Base-by-base conservation (phyloP, 306 rosid species). In the Glycine tomentella region DNA sequence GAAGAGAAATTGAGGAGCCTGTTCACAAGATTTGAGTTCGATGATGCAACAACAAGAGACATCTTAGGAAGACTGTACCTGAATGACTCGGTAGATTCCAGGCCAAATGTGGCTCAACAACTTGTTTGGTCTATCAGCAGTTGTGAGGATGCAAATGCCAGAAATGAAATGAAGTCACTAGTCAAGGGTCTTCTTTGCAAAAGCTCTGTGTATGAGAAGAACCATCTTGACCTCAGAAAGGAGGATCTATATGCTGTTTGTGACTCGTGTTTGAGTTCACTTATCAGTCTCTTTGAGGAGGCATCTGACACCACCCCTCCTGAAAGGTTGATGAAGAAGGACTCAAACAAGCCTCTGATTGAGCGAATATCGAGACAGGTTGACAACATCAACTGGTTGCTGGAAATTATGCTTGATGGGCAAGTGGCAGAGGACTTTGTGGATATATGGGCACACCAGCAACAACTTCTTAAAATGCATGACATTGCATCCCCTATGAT, bases 321-420 rank as follows among this genome's bases (percentile, higher is more conserved):
- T 63, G 69, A 63, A 63, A 34, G 46, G 17, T 12, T 63, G 17
- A 34, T 31, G 9, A 63, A 7, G 44, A 63, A 63, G 34, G 69
- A 34, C 17, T 7, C 16, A 4, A 63, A 2, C 69, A 63, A 63
- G 69, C 45, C 69, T 63, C 69, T 63, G 45, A 34, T 63, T 12
- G 69, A 33, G 10, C 69, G 46, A 2, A 34, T 63, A 16, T 12
- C 69, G 1, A 63, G 45, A 13, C 69, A 63, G 45, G 69, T 63
- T 63, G 69, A 63, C 4, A 63, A 63, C 69, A 63, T 63, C 17
- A 63, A 63, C 46, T 63, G 69, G 69, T 63, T 63, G 69, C 69
- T 63, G 16, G 69, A 63, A 13, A 63, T 63, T 34, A 63, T 63
- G 69, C 46, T 63, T 13, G 69, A 63, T 34, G 69, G 69, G 10